phyloP scores from a whole-genome alignment of 2,329 filamentous ascomycete genomes.

The Aspergillus sp. region DNA sequence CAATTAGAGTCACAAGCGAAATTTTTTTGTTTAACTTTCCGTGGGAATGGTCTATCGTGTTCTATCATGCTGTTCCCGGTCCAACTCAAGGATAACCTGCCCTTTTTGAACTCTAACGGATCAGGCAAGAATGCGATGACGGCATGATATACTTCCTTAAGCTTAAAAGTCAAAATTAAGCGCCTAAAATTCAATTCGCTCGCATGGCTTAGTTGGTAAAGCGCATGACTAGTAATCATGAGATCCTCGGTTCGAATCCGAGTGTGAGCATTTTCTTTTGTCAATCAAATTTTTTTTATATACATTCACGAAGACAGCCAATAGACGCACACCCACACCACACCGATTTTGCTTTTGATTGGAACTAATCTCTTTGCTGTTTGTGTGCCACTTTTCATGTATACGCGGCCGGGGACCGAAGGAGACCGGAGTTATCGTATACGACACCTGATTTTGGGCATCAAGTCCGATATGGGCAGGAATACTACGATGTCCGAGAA shows the following conservation, averaged over 20 bases:
- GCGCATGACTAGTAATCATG: slow-evolving; percentile 1
- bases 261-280: slow-evolving; percentile 3
- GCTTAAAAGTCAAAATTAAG: neutral
- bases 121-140: neutral
- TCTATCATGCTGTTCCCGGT: neutral
- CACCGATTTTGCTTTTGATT: too few relatives aligned
- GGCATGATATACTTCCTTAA: neutral
- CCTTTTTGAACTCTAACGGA: neutral
- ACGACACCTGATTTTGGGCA: too few relatives aligned
- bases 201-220: neutral
- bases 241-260: slow-evolving; percentile 7
- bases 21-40: neutral
- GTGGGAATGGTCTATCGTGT: neutral
- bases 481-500: neutral
- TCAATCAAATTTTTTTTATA: neutral
- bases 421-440: too few relatives aligned
- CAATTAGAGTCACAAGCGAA: neutral
- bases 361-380: too few relatives aligned
- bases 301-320: too few relatives aligned
- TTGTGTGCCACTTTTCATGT: too few relatives aligned
- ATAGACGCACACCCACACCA: too few relatives aligned
- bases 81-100: neutral
- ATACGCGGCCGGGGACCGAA: too few relatives aligned
- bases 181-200: neutral
- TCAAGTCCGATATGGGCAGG: neutral